Conservation (phyloP, 225 moss, liverwort and hornwort species). For the Climacium dendroides region DNA sequence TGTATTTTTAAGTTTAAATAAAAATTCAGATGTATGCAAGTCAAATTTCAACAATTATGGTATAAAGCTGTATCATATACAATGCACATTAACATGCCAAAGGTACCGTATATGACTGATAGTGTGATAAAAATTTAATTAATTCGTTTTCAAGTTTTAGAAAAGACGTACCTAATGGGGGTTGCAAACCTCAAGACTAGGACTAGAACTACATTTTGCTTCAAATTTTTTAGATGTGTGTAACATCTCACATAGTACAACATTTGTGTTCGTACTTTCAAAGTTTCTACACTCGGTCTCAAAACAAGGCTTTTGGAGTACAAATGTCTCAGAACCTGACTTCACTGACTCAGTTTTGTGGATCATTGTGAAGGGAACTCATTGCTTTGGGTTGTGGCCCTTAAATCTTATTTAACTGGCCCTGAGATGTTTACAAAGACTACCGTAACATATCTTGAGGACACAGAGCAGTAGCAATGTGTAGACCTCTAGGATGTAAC, state of each 20-base stretch:
- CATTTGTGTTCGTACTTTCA: neutral
- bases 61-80: neutral
- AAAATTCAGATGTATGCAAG: no score
- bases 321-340: neutral
- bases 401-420: neutral
- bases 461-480: neutral
- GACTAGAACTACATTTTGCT: neutral
- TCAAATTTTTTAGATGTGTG: neutral
- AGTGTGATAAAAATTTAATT: neutral
- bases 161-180: neutral
- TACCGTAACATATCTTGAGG: neutral
- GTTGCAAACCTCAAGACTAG: no score
- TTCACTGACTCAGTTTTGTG: neutral
- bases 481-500: neutral
- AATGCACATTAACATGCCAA: neutral
- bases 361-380: neutral
- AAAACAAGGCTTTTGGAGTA: neutral
- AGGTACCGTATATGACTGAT: neutral
- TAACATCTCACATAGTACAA: neutral
- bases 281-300: no score
- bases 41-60: neutral
- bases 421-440: neutral
- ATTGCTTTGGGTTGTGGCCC: neutral
- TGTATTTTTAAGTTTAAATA: no score
- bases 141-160: no score